A percentile compares a stretch with the other conserved stretches of the same genome.
Conservation (phyloP, 2,329 filamentous ascomycete species). For the Fusarium acutatum region DNA sequence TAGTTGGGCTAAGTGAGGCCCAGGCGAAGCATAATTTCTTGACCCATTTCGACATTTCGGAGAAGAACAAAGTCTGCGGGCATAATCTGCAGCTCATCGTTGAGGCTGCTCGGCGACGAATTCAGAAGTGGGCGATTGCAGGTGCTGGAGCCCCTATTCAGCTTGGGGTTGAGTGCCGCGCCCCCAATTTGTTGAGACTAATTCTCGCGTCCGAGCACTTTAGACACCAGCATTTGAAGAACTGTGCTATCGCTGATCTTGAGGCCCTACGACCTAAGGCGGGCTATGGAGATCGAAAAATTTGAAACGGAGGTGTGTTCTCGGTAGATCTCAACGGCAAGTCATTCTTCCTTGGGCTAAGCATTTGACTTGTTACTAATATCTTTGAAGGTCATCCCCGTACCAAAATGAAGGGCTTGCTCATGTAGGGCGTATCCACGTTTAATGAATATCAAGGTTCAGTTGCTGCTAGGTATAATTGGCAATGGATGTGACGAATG, state of each 20-base stretch:
- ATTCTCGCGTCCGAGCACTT: not conserved
- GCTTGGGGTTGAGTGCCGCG: not conserved
- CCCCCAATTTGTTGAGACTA: not conserved
- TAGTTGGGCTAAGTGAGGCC: not conserved
- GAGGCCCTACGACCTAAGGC: not conserved
- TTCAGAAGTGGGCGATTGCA: not conserved
- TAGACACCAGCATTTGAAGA: not conserved
- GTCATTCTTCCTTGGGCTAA: not conserved
- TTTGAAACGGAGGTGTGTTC: not conserved
- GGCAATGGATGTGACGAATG: not conserved
- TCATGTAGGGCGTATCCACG: not conserved
- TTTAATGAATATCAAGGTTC: not conserved
- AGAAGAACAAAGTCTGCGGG: not conserved
- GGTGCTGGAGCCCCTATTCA: not conserved
- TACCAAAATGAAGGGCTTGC: not conserved
- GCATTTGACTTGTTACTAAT: not conserved
- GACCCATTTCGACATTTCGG: not conserved
- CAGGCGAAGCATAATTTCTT: not conserved
- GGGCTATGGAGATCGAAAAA: not conserved
- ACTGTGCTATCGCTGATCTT: not conserved
- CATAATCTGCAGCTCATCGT: slow-evolving; percentile 1
- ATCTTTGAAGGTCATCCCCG: not conserved
- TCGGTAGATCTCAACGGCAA: not conserved
- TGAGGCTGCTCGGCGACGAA: not conserved
- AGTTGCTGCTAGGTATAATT: not conserved